Evolutionary conservation across 1,284 basidiomycete genomes (phyloP), one percentile per base, ranked within the genome.

Genomic region (Inonotus obliquus): DNA sequence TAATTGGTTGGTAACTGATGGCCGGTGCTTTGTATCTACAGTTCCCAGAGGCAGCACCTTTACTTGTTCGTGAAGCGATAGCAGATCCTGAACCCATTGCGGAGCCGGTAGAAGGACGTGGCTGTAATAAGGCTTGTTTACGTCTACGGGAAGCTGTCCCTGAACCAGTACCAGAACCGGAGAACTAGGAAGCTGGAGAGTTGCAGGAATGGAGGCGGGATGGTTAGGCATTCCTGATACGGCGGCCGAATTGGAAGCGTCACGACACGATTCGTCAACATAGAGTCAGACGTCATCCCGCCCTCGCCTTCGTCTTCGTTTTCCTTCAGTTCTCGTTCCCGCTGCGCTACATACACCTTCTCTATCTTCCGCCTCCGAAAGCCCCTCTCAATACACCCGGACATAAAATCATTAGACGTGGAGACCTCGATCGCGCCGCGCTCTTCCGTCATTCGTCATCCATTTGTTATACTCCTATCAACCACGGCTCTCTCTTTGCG

Each of bases 1-100:
- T n/a, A n/a, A n/a, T n/a, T n/a, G n/a, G n/a, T 4, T 32, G 4
- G 32, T 32, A 32, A 4, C 32, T 32, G 32, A 32, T 9, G 32
- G n/a, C n/a, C n/a, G n/a, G n/a, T n/a, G n/a, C n/a, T n/a, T n/a
- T n/a, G n/a, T n/a, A n/a, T 32, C 32, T 32, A 9, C 9, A 32
- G 32, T 32, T 32, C 32, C 32, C 32, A 4, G 32, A 32, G 4
- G 32, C 47, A 27, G 45, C 29, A 49, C 19, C 19, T 7, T 11
- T 38, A 21, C 13, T 44, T 11, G 41, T 35, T 32, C 60, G 44
- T 17, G 60, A 61, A 27, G 35, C 54, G 6, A 54, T 57, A 32
- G 55, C 61, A 17, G 61, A 63, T 23, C 61, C 61, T 32, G 39
- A 59, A 38, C 51, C 61, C 21, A 47, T 58, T 32, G 56, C 61